Percentiles rank a stretch among this genome's conserved stretches.
Evolutionary conservation across 192 early-diverging fungal species (phyloP).

Genomic region (Umbelopsis vinacea): DNA sequence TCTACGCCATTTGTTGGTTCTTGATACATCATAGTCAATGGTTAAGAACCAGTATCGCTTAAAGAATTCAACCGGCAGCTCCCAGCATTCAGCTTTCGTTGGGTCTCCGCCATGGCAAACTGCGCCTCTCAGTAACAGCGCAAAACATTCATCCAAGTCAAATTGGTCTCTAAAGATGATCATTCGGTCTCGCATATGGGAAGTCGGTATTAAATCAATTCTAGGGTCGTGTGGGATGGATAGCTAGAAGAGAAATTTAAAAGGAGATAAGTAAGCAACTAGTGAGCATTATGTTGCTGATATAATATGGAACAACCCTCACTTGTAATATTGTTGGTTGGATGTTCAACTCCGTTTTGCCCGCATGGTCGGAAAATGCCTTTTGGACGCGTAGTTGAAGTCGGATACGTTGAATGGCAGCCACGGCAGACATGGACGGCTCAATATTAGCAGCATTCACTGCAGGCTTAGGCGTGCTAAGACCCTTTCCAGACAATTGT

Average conservation of each 20-base stretch:
- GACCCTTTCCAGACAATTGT: not conserved
- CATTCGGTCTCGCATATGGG: constrained; percentile 48
- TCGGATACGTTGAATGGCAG: constrained; percentile 39
- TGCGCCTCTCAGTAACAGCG: constrained; percentile 31
- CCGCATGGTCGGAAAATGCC: constrained; percentile 22
- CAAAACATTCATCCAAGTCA: constrained; percentile 42
- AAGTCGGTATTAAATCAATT: constrained; percentile 43
- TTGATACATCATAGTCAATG: constrained; percentile 33
- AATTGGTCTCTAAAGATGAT: constrained; percentile 42
- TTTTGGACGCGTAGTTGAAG: constrained; percentile 39
- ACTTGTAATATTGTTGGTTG: constrained; percentile 34
- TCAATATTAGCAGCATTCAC: constrained; percentile 15
- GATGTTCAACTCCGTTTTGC: constrained; percentile 25
- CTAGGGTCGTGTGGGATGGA: constrained; percentile 46
- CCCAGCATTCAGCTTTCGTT: constrained; percentile 39
- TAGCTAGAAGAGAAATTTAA: constrained; percentile 7
- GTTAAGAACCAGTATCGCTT: constrained; percentile 39
- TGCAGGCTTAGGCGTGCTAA: constrained; percentile 2
- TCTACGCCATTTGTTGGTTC: constrained; percentile 41
- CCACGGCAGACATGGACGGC: constrained; percentile 20
- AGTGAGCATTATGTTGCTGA: not conserved
- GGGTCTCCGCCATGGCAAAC: constrained; percentile 44
- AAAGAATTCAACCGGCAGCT: constrained; percentile 36
- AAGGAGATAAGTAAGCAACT: not conserved
- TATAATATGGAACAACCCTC: constrained; percentile 1